These are phyloP conservation scores for Microdochium bolleyi DNA, from an alignment of 2,329 filamentous ascomycete genomes.

Conservation along the genomic window DNA sequence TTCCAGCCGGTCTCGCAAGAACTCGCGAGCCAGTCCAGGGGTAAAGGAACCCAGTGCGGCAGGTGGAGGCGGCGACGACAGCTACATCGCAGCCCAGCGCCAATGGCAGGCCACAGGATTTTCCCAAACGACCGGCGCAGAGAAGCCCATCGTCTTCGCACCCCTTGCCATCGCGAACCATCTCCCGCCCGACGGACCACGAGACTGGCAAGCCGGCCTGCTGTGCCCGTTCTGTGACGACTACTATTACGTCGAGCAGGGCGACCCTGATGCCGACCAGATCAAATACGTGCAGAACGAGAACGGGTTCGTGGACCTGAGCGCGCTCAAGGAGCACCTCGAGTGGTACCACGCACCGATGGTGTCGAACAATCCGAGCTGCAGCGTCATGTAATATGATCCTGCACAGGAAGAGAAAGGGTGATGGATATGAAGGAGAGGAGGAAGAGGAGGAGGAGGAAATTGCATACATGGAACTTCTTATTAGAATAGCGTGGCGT, in stretches of 20 bases:
- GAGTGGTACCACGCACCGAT: constrained; percentile 44
- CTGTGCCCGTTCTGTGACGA: constrained; percentile 51
- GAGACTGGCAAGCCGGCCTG: constrained; percentile 43
- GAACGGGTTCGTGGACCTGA: constrained; percentile 37
- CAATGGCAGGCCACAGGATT: constrained; percentile 46
- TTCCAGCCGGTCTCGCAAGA: background rate
- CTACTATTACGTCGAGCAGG: constrained; percentile 36
- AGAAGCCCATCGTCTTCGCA: constrained; percentile 47
- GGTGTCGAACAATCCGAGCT: constrained; percentile 29
- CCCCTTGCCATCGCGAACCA: constrained; percentile 52
- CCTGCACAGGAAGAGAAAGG: background rate
- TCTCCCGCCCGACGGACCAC: constrained; percentile 32
- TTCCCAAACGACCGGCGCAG: constrained; percentile 26
- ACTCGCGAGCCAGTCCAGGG: constrained; percentile 2
- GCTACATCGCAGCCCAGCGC: constrained; percentile 16
- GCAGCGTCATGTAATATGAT: constrained; percentile 35
- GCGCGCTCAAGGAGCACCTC: constrained; percentile 43
- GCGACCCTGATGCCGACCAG: constrained; percentile 43
- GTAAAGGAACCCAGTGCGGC: constrained; percentile 6
- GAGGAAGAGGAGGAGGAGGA: background rate
- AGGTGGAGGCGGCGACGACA: constrained; percentile 13
- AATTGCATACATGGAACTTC: background rate
- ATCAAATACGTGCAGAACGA: constrained; percentile 39
- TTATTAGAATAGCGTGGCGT: background rate
- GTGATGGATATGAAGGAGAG: no score